These are phyloP conservation scores for Leccinum variicolor DNA, from an alignment of 768 basidiomycete species.

Conservation along the genomic window DNA sequence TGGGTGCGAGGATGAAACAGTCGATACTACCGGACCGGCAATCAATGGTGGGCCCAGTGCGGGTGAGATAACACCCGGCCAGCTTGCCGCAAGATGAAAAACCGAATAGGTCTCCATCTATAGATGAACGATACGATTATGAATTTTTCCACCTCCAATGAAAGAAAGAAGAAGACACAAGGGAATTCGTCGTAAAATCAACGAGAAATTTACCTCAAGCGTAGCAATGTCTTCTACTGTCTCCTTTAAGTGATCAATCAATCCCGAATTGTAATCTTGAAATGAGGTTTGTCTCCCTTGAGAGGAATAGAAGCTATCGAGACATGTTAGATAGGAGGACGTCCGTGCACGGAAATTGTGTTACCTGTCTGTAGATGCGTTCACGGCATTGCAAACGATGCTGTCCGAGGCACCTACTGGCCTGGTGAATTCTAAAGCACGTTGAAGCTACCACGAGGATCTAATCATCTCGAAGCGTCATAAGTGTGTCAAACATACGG, in stretches of 20 bases:
- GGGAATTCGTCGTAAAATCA: background rate
- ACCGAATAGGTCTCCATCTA: slow-evolving; percentile 89
- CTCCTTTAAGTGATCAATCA: slow-evolving; percentile 54
- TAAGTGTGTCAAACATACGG: slow-evolving; percentile 37
- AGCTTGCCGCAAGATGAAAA: slow-evolving; percentile 73
- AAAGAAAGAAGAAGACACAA: background rate
- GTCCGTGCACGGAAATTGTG: background rate
- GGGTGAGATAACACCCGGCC: slow-evolving; percentile 39
- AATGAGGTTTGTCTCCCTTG: slow-evolving; percentile 83
- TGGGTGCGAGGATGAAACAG: slow-evolving; percentile 1
- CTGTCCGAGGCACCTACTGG: slow-evolving; percentile 35
- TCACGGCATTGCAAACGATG: slow-evolving; percentile 47
- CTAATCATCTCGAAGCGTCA: slow-evolving; percentile 2
- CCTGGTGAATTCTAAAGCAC: slow-evolving; percentile 42
- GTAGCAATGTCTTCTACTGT: slow-evolving; percentile 56
- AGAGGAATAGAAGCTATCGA: slow-evolving; percentile 75
- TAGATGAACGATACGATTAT: background rate
- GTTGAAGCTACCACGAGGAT: slow-evolving; percentile 39
- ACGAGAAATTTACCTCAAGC: slow-evolving; percentile 52
- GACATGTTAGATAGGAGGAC: slow-evolving; percentile 5
- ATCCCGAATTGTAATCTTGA: slow-evolving; percentile 63
- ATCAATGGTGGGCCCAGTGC: slow-evolving; percentile 41
- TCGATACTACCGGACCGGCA: slow-evolving; percentile 41
- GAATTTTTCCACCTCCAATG: background rate
- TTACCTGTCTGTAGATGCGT: slow-evolving; percentile 83